A percentile compares a stretch with the other conserved stretches of the same genome.
These are phyloP conservation scores for Podospora conica DNA, from an alignment of 495 filamentous ascomycete genomes.

Conservation along the genomic window DNA sequence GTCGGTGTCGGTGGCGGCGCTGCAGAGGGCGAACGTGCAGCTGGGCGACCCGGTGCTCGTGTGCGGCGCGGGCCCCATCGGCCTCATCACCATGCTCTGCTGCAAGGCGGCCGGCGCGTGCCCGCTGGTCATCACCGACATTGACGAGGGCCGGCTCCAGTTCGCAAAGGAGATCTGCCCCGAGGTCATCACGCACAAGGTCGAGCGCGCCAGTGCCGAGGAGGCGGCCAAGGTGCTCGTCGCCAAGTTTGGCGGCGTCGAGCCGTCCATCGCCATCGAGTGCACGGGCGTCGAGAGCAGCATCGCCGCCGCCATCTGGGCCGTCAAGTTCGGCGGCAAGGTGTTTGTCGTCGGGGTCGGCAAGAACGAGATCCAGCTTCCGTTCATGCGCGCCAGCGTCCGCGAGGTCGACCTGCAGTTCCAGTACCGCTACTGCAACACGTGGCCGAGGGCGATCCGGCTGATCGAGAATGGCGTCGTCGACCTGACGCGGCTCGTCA, in stretches of 20 bases:
- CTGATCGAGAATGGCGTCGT: constrained; percentile 77
- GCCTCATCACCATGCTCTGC: constrained; percentile 77
- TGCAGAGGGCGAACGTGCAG: constrained; percentile 69
- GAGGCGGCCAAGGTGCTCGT: constrained; percentile 63
- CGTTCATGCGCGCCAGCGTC: constrained; percentile 86
- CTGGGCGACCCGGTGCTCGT: constrained; percentile 80
- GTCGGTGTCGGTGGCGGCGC: constrained; percentile 74
- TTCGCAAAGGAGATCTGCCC: constrained; percentile 79
- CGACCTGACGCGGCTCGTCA: constrained; percentile 73
- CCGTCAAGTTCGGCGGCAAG: constrained; percentile 85
- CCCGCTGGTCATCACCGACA: constrained; percentile 86
- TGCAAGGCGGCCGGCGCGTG: constrained; percentile 75
- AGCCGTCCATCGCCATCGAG: constrained; percentile 73
- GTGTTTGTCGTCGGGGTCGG: constrained; percentile 92
- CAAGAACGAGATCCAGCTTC: constrained; percentile 88
- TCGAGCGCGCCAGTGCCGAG: constrained; percentile 62
- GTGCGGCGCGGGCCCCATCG: constrained; percentile 88
- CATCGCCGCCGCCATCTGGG: constrained; percentile 77
- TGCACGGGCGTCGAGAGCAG: constrained; percentile 92
- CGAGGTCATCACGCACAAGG: constrained; percentile 67
- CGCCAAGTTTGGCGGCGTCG: constrained; percentile 58
- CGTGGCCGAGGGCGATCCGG: constrained; percentile 88
- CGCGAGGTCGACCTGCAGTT: constrained; percentile 91
- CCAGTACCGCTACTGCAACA: constrained; percentile 93
- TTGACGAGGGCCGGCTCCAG: constrained; percentile 72